These are phyloP conservation scores for Ogataea salicorniae DNA, from an alignment of 805 yeast species.

Conservation along the genomic window DNA sequence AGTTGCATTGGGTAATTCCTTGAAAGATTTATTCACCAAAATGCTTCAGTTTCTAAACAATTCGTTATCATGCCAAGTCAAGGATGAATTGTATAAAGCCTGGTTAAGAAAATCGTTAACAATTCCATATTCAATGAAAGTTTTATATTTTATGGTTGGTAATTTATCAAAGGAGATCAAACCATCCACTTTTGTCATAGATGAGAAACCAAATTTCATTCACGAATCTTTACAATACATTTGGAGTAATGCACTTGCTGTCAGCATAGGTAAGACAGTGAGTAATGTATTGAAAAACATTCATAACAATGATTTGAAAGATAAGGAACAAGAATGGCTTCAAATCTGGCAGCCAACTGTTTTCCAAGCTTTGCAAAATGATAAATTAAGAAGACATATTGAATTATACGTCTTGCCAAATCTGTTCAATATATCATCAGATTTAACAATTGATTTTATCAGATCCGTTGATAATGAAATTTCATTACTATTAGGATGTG, in stretches of 20 bases:
- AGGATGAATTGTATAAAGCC: slow-evolving; percentile 24
- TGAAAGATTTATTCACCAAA: slow-evolving; percentile 56
- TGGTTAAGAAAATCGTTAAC: slow-evolving; percentile 46
- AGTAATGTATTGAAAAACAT: slow-evolving; percentile 34
- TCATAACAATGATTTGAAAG: slow-evolving; percentile 16
- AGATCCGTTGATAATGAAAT: slow-evolving; percentile 22
- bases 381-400: slow-evolving; percentile 39
- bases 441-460: slow-evolving; percentile 30
- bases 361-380: slow-evolving; percentile 29
- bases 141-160: slow-evolving; percentile 57
- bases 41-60: slow-evolving; percentile 35
- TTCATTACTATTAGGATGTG: slow-evolving; percentile 45
- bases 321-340: slow-evolving; percentile 37
- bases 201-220: slow-evolving; percentile 42
- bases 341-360: slow-evolving; percentile 44
- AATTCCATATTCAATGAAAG: slow-evolving; percentile 50
- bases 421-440: slow-evolving; percentile 49
- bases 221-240: slow-evolving; percentile 44
- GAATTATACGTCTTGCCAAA: slow-evolving; percentile 58
- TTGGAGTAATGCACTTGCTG: slow-evolving; percentile 58
- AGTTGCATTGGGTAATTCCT: slow-evolving; percentile 64
- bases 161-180: slow-evolving; percentile 45
- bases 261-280: slow-evolving; percentile 57
- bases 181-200: slow-evolving; percentile 35
- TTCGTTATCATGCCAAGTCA: slow-evolving; percentile 4